Conservation (phyloP, 2,329 filamentous ascomycete genomes). For the Rutstroemia sp. region DNA sequence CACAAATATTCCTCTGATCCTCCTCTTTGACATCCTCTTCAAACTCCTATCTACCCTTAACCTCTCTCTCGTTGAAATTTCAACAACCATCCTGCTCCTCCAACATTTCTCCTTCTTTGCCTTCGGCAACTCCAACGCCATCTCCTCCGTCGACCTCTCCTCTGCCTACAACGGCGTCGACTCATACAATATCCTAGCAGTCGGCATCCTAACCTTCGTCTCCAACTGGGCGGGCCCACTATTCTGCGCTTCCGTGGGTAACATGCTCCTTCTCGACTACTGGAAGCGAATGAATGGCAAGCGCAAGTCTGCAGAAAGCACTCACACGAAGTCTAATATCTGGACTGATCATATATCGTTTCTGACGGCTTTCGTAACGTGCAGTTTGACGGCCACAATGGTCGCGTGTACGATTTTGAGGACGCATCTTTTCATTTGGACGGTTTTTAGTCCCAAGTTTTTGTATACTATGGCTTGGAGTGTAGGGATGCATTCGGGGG, state of each 20-base stretch:
- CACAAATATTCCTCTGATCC: slow-evolving; percentile 77
- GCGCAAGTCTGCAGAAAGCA: not conserved
- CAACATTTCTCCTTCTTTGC: slow-evolving; percentile 84
- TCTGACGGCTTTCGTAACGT: slow-evolving; percentile 63
- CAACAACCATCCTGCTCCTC: slow-evolving; percentile 65
- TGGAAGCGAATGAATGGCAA: slow-evolving; percentile 7
- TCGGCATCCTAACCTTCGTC: slow-evolving; percentile 77
- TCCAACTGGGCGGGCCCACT: slow-evolving; percentile 89
- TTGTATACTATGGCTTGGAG: slow-evolving; percentile 88
- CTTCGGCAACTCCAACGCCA: slow-evolving; percentile 85
- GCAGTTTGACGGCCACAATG: slow-evolving; percentile 70
- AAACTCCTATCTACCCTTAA: slow-evolving; percentile 41
- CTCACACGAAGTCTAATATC: slow-evolving; percentile 1
- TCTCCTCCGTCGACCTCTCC: slow-evolving; percentile 90
- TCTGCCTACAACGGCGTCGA: slow-evolving; percentile 90
- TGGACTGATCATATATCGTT: slow-evolving; percentile 48
- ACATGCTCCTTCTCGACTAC: slow-evolving; percentile 44
- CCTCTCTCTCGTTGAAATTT: slow-evolving; percentile 51
- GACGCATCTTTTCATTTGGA: slow-evolving; percentile 96
- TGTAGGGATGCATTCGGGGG: slow-evolving; percentile 67
- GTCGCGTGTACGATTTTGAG: slow-evolving; percentile 74
- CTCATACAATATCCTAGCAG: slow-evolving; percentile 70
- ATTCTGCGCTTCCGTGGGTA: slow-evolving; percentile 71
- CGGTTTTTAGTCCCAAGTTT: slow-evolving; percentile 95
- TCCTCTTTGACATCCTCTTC: slow-evolving; percentile 62